Conservation (phyloP, 2,329 filamentous ascomycete species). For the Arthrobotrys megalospora region DNA sequence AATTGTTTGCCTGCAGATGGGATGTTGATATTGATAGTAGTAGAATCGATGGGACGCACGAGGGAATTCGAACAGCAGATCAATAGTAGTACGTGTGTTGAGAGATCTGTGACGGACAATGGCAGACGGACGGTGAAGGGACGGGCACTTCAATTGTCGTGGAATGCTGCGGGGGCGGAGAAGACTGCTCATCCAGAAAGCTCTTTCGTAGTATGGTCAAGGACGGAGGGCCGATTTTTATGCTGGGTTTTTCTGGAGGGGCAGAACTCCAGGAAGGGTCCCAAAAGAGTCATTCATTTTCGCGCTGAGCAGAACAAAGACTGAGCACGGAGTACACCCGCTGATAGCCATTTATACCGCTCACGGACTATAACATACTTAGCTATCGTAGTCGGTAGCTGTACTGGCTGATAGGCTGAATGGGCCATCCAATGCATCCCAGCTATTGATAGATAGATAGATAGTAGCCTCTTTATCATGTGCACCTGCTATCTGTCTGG, state of each 20-base stretch:
- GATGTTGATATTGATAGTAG: neutral
- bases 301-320: neutral
- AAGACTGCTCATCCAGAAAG: conserved; percentile 30
- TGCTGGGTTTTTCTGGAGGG: neutral
- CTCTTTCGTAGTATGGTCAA: neutral
- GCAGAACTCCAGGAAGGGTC: neutral
- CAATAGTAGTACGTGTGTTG: too few species aligned
- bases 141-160: conserved; percentile 5
- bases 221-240: conserved; percentile 4
- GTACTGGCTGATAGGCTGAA: neutral
- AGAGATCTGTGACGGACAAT: neutral
- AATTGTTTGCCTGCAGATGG: conserved; percentile 36
- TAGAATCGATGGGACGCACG: neutral
- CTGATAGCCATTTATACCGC: conserved; percentile 6
- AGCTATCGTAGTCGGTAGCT: too few species aligned
- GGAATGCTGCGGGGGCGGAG: neutral
- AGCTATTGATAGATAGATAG: too few species aligned
- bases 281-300: neutral
- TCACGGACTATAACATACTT: neutral
- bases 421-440: too few species aligned
- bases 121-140: conserved; percentile 3
- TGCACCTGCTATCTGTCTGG: too few species aligned
- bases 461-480: too few species aligned
- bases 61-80: neutral
- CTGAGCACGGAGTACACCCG: neutral